Evolutionary conservation across 495 filamentous ascomycete genomes (phyloP).

Genomic region (Glonium stellatum): DNA sequence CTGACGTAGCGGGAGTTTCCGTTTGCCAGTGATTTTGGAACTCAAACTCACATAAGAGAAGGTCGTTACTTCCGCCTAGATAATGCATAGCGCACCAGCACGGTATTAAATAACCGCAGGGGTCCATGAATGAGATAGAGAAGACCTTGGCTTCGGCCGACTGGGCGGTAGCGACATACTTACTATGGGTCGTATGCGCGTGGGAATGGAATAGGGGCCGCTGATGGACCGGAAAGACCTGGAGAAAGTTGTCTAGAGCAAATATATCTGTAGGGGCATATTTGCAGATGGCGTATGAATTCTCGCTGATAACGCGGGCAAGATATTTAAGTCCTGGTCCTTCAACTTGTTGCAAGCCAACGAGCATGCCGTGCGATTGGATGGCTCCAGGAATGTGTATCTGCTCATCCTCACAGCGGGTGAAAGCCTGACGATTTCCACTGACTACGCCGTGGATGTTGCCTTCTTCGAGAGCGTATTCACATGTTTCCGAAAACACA

Average conservation of each 20-base stretch:
- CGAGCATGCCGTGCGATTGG: conserved; percentile 20
- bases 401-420: conserved; percentile 17
- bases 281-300: conserved; percentile 9
- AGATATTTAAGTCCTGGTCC: neutral
- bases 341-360: conserved; percentile 7
- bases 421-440: conserved; percentile 5
- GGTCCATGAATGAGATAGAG: conserved; percentile 10
- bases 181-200: neutral
- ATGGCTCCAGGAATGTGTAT: conserved; percentile 14
- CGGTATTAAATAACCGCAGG: conserved; percentile 3
- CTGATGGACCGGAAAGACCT: conserved; percentile 4
- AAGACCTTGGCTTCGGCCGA: conserved; percentile 13
- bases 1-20: neutral
- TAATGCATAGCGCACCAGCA: conserved; percentile 19
- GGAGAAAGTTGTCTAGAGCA: conserved; percentile 5
- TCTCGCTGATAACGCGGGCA: conserved; percentile 17
- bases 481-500: conserved; percentile 5
- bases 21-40: neutral
- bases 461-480: conserved; percentile 6
- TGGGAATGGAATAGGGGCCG: conserved; percentile 3
- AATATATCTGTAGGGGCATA: conserved; percentile 8
- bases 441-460: conserved; percentile 3
- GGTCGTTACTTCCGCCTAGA: neutral
- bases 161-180: conserved; percentile 1
- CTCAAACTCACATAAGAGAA: conserved; percentile 20